Base-by-base conservation (phyloP, 495 filamentous ascomycete species). In the Xylaria palmicola region DNA sequence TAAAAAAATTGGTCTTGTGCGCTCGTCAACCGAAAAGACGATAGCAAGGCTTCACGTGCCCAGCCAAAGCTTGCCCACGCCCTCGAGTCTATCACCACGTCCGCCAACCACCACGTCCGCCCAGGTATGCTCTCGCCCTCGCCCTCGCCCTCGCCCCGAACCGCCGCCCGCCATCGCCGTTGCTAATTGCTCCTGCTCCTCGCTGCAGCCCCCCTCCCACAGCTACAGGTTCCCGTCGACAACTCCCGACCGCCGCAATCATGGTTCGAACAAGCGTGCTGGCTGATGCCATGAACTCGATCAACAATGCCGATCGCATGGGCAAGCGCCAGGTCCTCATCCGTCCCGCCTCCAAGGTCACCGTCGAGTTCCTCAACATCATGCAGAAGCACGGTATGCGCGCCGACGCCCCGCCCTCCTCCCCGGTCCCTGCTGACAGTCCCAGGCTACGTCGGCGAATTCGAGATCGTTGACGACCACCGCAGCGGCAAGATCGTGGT, bases 401-500 rank as follows among this genome's bases (percentile, higher is more conserved):
- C 44, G 56, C 13, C 50, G 4, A n/a, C 41, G 15, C 37, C 8
- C 15, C 24, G 12, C 20, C 8, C 10, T 36, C 50, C 24, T 57
- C 66, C 22, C 24, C 60, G 19, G 29, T 50, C 67, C 48, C 69
- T 13, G 50, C 19, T 12, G 26, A 29, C 43, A 53, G 60, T 53
- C 63, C 40, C 67, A 93, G 90, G 90, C 69, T 94, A 93, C 82
- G 92, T 94, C 77, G 90, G 90, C 79, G 90, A 94, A 77, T 94
- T 94, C 76, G 90, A 94, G 82, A 90, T 93, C 76, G 88, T 94
- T 67, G 90, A 94, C 74, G 90, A 94, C 80, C 90, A 94, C 84
- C 87, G 90, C 65, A 89, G 89, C 73, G 90, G 90, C 81, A 94
- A 94, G 85, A 92, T 94, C 62, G 90, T 94, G 19, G 53, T 56